These are phyloP conservation scores for Anethum foeniculum DNA, from an alignment of 140 eudicot genomes.

Conservation along the genomic window DNA sequence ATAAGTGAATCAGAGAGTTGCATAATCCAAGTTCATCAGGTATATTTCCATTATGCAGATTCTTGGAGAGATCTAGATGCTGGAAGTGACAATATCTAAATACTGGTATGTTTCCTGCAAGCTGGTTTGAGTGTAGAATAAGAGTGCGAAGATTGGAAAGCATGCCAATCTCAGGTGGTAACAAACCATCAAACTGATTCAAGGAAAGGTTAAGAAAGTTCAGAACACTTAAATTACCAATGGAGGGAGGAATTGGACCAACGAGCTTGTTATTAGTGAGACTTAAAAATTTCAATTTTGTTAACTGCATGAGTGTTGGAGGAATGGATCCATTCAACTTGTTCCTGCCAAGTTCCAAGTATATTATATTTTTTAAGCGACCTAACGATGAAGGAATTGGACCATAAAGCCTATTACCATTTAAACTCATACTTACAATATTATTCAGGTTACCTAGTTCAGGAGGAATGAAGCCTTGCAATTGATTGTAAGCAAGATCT, in stretches of 20 bases:
- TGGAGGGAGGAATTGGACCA: constrained; percentile 6
- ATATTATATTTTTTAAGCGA: background rate
- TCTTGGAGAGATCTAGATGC: constrained; percentile 4
- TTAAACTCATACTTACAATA: background rate
- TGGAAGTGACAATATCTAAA: background rate
- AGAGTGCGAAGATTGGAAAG: background rate
- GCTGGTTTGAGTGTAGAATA: background rate
- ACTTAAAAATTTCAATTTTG: background rate
- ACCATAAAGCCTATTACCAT: constrained; percentile 6
- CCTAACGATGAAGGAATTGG: constrained; percentile 8
- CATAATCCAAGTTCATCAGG: constrained; percentile 4
- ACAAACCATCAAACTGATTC: constrained; percentile 2
- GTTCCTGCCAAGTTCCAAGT: constrained; percentile 11
- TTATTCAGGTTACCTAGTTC: background rate
- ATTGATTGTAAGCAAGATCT: constrained; percentile 9
- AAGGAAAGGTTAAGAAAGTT: constrained; percentile 3
- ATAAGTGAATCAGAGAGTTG: background rate
- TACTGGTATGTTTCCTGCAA: constrained; percentile 11
- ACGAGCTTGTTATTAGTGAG: constrained; percentile 4
- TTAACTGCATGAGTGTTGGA: background rate
- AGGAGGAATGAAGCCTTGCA: constrained; percentile 1
- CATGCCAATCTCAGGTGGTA: background rate
- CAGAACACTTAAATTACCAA: constrained; percentile 3
- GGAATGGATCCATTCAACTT: background rate
- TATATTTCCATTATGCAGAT: background rate